Evolutionary conservation across 148 eudicot species (phyloP).

Genomic region (Rhododendron williamsianum): DNA sequence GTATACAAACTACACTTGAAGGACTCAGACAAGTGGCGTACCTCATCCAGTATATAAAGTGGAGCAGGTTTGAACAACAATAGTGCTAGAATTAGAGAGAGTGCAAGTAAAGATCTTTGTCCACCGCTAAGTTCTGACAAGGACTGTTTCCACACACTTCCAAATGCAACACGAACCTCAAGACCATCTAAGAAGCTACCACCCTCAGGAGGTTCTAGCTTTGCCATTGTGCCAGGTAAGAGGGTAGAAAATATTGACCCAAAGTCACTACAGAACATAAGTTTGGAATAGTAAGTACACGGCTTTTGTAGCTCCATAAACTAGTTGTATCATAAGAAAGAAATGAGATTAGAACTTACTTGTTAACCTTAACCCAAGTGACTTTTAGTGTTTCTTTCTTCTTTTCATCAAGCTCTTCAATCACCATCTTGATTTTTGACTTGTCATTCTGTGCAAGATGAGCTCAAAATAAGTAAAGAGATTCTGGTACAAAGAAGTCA

Average conservation of each 20-base stretch:
- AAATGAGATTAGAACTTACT: constrained; percentile 29
- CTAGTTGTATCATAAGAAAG: constrained; percentile 6
- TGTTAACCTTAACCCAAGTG: constrained; percentile 92
- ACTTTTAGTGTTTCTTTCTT: constrained; percentile 93
- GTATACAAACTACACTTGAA: not conserved
- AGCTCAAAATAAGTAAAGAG: not conserved
- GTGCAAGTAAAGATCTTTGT: constrained; percentile 89
- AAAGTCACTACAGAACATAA: constrained; percentile 63
- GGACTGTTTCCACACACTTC: constrained; percentile 98
- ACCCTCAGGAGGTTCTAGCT: constrained; percentile 96
- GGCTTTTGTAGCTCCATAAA: not conserved
- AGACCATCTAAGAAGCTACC: constrained; percentile 89
- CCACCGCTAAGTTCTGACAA: constrained; percentile 98
- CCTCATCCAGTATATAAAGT: constrained; percentile 95
- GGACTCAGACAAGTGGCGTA: constrained; percentile 13
- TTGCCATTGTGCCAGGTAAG: constrained; percentile 95
- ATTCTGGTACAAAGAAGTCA: not conserved
- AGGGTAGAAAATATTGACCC: constrained; percentile 95
- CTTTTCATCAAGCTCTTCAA: constrained; percentile 98
- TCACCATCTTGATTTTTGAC: constrained; percentile 86
- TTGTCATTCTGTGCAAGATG: constrained; percentile 68
- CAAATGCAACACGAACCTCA: constrained; percentile 98
- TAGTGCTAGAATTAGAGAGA: constrained; percentile 85
- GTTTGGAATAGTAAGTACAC: not conserved
- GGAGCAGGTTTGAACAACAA: constrained; percentile 99